Conservation (phyloP, 306 rosid genomes). For the Lagenaria siceraria region DNA sequence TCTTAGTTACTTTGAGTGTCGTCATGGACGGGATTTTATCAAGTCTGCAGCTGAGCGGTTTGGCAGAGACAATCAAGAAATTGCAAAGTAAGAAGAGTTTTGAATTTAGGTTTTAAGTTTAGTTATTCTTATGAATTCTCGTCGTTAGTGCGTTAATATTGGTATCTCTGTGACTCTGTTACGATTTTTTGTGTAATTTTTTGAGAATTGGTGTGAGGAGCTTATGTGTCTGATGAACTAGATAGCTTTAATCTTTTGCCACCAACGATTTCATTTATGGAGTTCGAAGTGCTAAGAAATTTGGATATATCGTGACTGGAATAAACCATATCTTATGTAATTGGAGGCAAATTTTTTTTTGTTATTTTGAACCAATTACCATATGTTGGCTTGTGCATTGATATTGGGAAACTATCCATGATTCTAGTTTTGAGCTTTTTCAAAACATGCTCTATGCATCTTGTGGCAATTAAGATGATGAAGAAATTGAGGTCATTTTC, state of each 20-base stretch:
- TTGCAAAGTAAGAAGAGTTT: slow-evolving; percentile 50
- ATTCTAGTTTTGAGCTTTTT: neutral
- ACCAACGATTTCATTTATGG: neutral
- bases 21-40: slow-evolving; percentile 24
- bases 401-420: neutral
- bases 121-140: neutral
- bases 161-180: neutral
- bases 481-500: neutral
- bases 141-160: neutral
- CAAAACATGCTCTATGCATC: neutral
- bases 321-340: neutral
- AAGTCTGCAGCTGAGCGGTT: slow-evolving; percentile 37
- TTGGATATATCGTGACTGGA: neutral
- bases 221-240: neutral
- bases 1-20: slow-evolving; percentile 29
- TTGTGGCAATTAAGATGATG: neutral
- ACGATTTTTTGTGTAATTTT: neutral
- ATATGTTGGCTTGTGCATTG: neutral
- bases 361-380: neutral
- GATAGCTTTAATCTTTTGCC: neutral
- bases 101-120: neutral
- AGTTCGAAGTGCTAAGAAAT: neutral
- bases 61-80: slow-evolving; percentile 42
- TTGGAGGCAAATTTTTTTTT: neutral
- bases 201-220: neutral